These are phyloP conservation scores for Sugiyamaella marilandica DNA, from an alignment of 805 yeast genomes.

Conservation along the genomic window DNA sequence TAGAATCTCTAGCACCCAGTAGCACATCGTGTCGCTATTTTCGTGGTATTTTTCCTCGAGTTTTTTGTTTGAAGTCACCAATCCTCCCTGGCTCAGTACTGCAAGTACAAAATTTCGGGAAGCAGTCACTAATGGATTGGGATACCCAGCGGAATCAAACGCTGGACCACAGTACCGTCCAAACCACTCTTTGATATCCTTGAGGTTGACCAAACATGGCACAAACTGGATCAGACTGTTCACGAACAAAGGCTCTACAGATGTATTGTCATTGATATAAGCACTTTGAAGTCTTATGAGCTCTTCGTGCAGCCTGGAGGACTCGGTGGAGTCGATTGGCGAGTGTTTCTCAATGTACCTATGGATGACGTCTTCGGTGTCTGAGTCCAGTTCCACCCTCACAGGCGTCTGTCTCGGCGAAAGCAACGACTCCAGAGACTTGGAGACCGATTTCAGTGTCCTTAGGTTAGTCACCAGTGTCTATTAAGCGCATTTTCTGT, in stretches of 20 bases:
- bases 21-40: conserved; percentile 21
- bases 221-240: conserved; percentile 28
- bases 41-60: conserved; percentile 15
- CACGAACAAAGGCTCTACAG: conserved; percentile 27
- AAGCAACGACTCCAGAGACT: conserved; percentile 3
- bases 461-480: not conserved
- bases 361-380: conserved; percentile 8
- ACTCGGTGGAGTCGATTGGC: conserved; percentile 20
- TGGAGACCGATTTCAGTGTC: conserved; percentile 1
- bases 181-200: conserved; percentile 44
- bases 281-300: conserved; percentile 26
- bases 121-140: conserved; percentile 34
- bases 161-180: conserved; percentile 46
- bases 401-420: not conserved
- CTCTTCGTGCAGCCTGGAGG: conserved; percentile 34
- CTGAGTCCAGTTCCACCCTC: not conserved
- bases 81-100: conserved; percentile 24
- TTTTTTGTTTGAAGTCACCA: conserved; percentile 11
- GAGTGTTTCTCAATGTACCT: conserved; percentile 12
- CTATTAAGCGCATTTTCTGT: not conserved
- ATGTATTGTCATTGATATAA: conserved; percentile 13
- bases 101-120: conserved; percentile 31
- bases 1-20: conserved; percentile 25
- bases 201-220: conserved; percentile 28
- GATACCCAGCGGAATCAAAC: conserved; percentile 54